phyloP scores from a whole-genome alignment of 2,329 filamentous ascomycete species.

The Hawksworthiomyces lignivorus region DNA sequence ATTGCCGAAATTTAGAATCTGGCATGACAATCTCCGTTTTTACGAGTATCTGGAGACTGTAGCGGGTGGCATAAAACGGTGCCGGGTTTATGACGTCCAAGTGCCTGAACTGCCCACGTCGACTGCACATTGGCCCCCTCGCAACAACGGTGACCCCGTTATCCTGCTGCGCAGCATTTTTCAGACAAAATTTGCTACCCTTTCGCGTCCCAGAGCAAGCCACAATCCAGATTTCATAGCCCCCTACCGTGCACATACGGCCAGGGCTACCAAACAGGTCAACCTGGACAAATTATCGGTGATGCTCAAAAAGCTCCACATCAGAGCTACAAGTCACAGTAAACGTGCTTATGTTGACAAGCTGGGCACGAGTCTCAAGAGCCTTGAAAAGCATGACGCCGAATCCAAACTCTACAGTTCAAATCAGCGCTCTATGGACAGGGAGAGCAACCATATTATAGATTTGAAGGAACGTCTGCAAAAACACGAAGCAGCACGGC shows the following conservation, averaged over 20 bases:
- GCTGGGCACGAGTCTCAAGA: not conserved
- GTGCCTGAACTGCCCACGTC: not conserved
- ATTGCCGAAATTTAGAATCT: not conserved
- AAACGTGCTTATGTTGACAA: not conserved
- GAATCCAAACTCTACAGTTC: no score
- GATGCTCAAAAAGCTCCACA: not conserved
- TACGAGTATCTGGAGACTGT: not conserved
- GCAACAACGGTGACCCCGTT: not conserved
- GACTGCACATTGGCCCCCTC: not conserved
- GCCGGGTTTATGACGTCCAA: not conserved
- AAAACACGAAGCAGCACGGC: not conserved
- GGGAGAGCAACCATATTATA: no score
- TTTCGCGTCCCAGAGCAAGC: no score
- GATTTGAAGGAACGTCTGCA: not conserved
- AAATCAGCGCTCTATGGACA: no score
- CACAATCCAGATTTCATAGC: no score
- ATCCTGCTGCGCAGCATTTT: not conserved
- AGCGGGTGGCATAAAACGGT: not conserved
- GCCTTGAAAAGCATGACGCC: not conserved
- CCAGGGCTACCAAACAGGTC: not conserved
- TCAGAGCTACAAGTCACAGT: no score
- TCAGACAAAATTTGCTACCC: not conserved
- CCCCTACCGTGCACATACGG: no score
- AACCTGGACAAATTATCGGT: not conserved
- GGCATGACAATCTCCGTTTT: constrained; percentile 1